Percentiles rank a stretch among this genome's conserved stretches.
phyloP scores from a whole-genome alignment of 805 yeast genomes.

The Ogataea thermomethanolica region DNA sequence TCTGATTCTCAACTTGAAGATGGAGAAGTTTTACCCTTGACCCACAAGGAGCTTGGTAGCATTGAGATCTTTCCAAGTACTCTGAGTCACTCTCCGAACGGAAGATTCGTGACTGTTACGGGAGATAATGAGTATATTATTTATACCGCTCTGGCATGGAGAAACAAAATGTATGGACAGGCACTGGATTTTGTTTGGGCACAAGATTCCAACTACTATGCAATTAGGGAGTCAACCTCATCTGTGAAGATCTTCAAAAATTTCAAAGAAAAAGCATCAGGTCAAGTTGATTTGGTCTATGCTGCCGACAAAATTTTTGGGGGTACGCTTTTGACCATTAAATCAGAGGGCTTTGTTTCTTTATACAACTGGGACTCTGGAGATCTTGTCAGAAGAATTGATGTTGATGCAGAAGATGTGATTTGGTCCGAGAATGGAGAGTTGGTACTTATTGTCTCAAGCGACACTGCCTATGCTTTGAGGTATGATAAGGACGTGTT shows the following conservation, averaged over 20 bases:
- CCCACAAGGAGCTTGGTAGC: conserved; percentile 88
- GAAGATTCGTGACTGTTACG: conserved; percentile 92
- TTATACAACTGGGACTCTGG: conserved; percentile 96
- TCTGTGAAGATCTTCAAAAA: conserved; percentile 73
- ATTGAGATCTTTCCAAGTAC: conserved; percentile 90
- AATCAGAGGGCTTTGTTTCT: conserved; percentile 77
- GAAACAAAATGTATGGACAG: conserved; percentile 88
- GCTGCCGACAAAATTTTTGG: conserved; percentile 79
- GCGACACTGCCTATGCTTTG: conserved; percentile 74
- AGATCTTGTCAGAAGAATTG: conserved; percentile 78
- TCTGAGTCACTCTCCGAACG: conserved; percentile 91
- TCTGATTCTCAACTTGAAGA: conserved; percentile 64
- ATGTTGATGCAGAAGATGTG: conserved; percentile 78
- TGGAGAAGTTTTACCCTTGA: conserved; percentile 74
- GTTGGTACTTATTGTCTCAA: conserved; percentile 68
- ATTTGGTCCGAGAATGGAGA: conserved; percentile 95
- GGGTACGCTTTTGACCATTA: conserved; percentile 84
- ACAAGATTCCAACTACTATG: conserved; percentile 82
- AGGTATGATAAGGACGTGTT: conserved; percentile 67
- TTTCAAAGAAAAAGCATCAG: conserved; percentile 72
- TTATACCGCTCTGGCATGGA: conserved; percentile 96
- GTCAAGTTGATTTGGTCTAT: conserved; percentile 62
- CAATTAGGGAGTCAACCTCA: conserved; percentile 67
- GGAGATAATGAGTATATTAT: conserved; percentile 98
- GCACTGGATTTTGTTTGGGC: conserved; percentile 96